These are phyloP conservation scores for Sporodiniella umbellata DNA, from an alignment of 371 early-diverging fungal species.

Conservation along the genomic window DNA sequence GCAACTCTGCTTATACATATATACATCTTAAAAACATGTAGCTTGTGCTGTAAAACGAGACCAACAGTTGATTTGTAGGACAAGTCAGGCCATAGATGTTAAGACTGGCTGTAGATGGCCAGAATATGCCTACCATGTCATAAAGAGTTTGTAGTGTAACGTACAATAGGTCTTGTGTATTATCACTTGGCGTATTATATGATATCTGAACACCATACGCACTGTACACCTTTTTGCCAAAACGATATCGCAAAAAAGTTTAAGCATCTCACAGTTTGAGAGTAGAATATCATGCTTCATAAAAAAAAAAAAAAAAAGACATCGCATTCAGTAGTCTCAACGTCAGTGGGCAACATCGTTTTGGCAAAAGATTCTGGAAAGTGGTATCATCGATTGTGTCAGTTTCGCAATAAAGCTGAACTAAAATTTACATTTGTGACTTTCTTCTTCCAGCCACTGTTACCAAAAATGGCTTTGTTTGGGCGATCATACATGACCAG, in stretches of 20 bases:
- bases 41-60: too few relatives aligned
- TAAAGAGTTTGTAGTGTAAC: conserved; percentile 26
- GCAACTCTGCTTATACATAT: too few relatives aligned
- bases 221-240: too few relatives aligned
- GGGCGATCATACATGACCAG: conserved; percentile 13
- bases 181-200: conserved; percentile 10
- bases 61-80: conserved; percentile 17
- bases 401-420: conserved; percentile 20
- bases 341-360: too few relatives aligned
- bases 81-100: conserved; percentile 15
- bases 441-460: conserved; percentile 4
- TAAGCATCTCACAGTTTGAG: too few relatives aligned
- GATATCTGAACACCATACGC: conserved; percentile 27
- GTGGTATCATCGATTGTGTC: conserved; percentile 25
- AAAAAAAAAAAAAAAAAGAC: too few relatives aligned
- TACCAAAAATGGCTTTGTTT: conserved; percentile 13
- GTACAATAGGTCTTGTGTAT: conserved; percentile 19
- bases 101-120: conserved; percentile 22
- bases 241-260: too few relatives aligned
- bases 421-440: conserved; percentile 6
- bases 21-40: too few relatives aligned
- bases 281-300: too few relatives aligned
- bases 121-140: conserved; percentile 32
- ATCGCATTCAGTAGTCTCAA: too few relatives aligned
- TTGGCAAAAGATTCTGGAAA: conserved; percentile 32